Evolutionary conservation across 768 basidiomycete genomes (phyloP), one percentile per base, ranked within the genome.

Genomic region (Pleurotus djamor): DNA sequence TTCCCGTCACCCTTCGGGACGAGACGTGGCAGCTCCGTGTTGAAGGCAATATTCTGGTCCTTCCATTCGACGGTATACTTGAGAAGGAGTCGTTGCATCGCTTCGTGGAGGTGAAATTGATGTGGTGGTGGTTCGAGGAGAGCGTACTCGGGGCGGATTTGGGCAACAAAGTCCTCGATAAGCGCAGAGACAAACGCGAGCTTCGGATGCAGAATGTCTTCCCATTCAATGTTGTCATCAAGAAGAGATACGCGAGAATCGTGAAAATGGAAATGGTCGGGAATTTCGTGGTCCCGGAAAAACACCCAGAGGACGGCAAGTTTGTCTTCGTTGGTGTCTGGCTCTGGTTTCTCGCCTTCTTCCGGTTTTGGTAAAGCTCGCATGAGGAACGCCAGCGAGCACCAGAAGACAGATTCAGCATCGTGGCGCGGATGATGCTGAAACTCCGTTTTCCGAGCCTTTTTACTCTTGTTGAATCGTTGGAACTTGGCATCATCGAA

Each of bases 341-440:
- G n/a, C n/a, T n/a, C n/a, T n/a, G n/a, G n/a, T n/a, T n/a, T n/a
- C n/a, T n/a, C n/a, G n/a, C n/a, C n/a, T n/a, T n/a, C n/a, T 8
- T 32, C 32, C 12, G 41, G 48, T 28, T 32, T 17, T 17, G 57
- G 57, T 5, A 48, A 13, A 4, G 44, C 57, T 10, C 45, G 57
- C 6, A 58, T 21, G 28, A 58, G 57, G 57, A 58, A 58, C 4
- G 17, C 35, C 4, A 49, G 28, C 10, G 49, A 48, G 14, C 44
- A 33, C 57, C 57, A 58, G 48, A 58, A 58, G 4, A 58, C 57
- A 28, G 57, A 58, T 17, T 58, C 57, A 4, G 57, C 57, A 58
- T 58, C 57, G 16, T 58, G 57, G 17, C 57, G 44, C n/a, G 57
- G 57, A n/a, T 48, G 45, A 49, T 32, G 57, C 17, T 5, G n/a